These are phyloP conservation scores for Pythium vanterpoolii DNA, from an alignment of 352 stramenopile genomes.

Conservation along the genomic window DNA sequence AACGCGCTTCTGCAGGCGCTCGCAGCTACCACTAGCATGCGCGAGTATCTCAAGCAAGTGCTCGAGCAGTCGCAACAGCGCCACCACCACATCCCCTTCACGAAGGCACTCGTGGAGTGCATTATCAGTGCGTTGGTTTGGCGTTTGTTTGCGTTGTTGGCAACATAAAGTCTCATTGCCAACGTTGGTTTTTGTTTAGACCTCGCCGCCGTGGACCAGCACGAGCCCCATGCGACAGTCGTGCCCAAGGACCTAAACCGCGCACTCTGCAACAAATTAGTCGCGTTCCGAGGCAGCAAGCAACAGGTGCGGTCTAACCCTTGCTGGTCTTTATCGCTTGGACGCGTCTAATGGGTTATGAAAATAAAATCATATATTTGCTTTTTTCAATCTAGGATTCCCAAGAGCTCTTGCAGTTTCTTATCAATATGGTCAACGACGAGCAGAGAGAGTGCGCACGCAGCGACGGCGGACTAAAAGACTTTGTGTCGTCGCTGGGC, in stretches of 20 bases:
- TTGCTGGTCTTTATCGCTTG: neutral
- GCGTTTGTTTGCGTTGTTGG: neutral
- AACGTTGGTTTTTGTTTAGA: conserved; percentile 10
- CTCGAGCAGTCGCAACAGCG: conserved; percentile 31
- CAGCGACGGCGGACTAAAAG: conserved; percentile 51
- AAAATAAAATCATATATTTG: neutral
- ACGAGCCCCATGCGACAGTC: conserved; percentile 29
- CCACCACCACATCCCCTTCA: conserved; percentile 58
- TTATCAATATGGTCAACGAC: conserved; percentile 77
- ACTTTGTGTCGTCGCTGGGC: conserved; percentile 29
- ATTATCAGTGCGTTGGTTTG: conserved; percentile 42
- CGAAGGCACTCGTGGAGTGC: conserved; percentile 56
- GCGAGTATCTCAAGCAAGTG: conserved; percentile 66
- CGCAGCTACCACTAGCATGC: conserved; percentile 63
- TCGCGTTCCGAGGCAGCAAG: conserved; percentile 68
- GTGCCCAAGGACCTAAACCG: conserved; percentile 52
- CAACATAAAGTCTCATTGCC: neutral
- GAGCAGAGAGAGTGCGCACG: conserved; percentile 52
- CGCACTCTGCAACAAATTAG: conserved; percentile 53
- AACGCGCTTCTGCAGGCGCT: conserved; percentile 87
- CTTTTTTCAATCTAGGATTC: conserved; percentile 43
- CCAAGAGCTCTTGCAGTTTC: conserved; percentile 82
- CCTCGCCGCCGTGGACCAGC: conserved; percentile 16
- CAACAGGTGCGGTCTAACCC: conserved; percentile 46
- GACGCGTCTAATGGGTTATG: neutral